phyloP scores from a whole-genome alignment of 2,329 filamentous ascomycete genomes.

The Aspergillaceae sp. region DNA sequence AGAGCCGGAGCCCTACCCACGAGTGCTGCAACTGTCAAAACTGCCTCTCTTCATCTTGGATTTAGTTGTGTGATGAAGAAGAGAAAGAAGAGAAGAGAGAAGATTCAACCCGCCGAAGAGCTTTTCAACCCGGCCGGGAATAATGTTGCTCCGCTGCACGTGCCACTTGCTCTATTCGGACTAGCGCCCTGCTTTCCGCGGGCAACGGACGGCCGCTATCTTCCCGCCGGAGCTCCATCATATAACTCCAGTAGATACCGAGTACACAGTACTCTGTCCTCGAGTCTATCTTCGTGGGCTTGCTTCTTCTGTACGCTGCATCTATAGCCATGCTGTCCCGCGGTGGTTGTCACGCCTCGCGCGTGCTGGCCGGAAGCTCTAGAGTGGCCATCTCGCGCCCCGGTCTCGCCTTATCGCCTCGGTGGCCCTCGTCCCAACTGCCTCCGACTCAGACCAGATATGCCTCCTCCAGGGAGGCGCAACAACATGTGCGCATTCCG shows the following conservation, averaged over 20 bases:
- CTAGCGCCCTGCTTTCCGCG: conserved; percentile 30
- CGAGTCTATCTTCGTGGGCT: no score
- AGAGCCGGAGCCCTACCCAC: conserved; percentile 12
- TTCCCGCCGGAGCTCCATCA: conserved; percentile 14
- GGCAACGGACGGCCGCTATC: conserved; percentile 21
- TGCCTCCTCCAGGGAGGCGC: conserved; percentile 32
- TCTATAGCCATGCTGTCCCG: conserved; percentile 27
- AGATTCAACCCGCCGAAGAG: conserved; percentile 8
- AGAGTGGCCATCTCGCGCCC: conserved; percentile 18
- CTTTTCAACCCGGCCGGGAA: neutral
- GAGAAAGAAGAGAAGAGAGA: conserved; percentile 8
- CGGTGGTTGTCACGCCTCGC: conserved; percentile 26
- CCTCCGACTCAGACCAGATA: conserved; percentile 27
- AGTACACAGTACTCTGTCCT: no score
- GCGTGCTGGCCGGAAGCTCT: conserved; percentile 25
- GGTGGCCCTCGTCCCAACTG: conserved; percentile 11
- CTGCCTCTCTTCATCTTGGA: conserved; percentile 34
- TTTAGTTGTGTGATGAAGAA: conserved; percentile 34
- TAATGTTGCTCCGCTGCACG: conserved; percentile 5
- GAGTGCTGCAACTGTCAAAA: conserved; percentile 28
- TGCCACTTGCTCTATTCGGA: conserved; percentile 12
- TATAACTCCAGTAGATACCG: neutral
- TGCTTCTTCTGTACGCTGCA: conserved; percentile 1
- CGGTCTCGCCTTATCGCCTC: conserved; percentile 12
- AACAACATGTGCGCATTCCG: conserved; percentile 30